A percentile compares a stretch with the other conserved stretches of the same genome.
Conservation (phyloP, 805 yeast genomes). For the Candida morakotiae region DNA sequence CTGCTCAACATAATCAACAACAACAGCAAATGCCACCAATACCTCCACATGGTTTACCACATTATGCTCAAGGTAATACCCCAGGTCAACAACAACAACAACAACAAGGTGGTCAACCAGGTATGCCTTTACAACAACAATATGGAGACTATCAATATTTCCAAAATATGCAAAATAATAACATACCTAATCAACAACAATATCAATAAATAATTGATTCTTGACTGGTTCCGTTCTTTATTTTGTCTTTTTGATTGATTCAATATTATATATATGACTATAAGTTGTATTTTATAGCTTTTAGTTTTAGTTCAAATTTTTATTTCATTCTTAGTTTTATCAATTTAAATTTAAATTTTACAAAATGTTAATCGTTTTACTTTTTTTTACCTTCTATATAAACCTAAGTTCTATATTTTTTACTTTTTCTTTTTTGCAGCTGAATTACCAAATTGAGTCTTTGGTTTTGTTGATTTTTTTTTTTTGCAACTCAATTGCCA, state of each 20-base stretch:
- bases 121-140: constrained; percentile 35
- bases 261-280: too few species aligned
- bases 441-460: constrained; percentile 4
- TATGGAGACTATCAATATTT: constrained; percentile 60
- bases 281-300: too few species aligned
- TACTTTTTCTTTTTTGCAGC: constrained; percentile 2
- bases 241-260: background rate
- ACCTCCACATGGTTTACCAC: constrained; percentile 7
- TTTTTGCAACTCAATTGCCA: constrained; percentile 3
- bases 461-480: too few species aligned
- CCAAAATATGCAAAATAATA: constrained; percentile 48
- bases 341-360: too few species aligned
- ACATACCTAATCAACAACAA: constrained; percentile 48
- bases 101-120: constrained; percentile 30
- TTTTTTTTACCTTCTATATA: background rate
- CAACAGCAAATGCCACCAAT: constrained; percentile 11
- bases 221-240: too few species aligned
- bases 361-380: constrained; percentile 1
- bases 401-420: too few species aligned
- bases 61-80: background rate
- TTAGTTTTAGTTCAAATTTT: too few species aligned
- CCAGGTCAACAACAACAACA: constrained; percentile 22
- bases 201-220: constrained; percentile 45
- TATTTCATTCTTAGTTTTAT: too few species aligned
- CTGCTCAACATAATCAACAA: constrained; percentile 14